Evolutionary conservation across 2,329 filamentous ascomycete species (phyloP).

Genomic region (Botrytis galanthina): DNA sequence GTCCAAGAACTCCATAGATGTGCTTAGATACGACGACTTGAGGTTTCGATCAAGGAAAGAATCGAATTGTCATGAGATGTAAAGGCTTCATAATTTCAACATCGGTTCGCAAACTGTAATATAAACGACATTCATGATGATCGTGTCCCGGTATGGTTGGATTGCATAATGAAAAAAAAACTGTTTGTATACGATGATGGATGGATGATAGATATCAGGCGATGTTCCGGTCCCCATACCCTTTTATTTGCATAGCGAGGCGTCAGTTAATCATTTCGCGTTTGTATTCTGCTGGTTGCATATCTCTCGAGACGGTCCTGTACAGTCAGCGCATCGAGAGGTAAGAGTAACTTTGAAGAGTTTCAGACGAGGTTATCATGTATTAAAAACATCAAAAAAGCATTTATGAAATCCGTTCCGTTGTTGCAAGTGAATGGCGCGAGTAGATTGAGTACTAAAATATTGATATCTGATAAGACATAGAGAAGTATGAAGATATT

Average conservation of each 20-base stretch:
- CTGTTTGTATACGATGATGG: constrained; percentile 26
- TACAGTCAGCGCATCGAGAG: constrained; percentile 1
- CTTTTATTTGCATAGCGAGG: constrained; percentile 33
- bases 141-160: constrained; percentile 4
- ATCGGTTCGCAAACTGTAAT: constrained; percentile 2
- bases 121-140: constrained; percentile 15
- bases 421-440: background rate
- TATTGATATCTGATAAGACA: background rate
- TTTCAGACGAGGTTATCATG: background rate
- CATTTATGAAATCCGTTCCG: background rate
- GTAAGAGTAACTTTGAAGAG: constrained; percentile 5
- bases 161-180: constrained; percentile 18
- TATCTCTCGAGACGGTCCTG: background rate
- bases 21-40: constrained; percentile 39
- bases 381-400: constrained; percentile 8
- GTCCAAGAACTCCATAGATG: constrained; percentile 52
- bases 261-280: constrained; percentile 24
- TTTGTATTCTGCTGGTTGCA: constrained; percentile 15
- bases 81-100: constrained; percentile 9
- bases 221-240: constrained; percentile 29
- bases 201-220: constrained; percentile 23
- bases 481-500: background rate
- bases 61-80: constrained; percentile 11
- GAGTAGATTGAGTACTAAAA: background rate
- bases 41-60: constrained; percentile 2